Percentiles rank a stretch among this genome's conserved stretches.
These are phyloP conservation scores for Neobulgaria alba DNA, from an alignment of 2,329 filamentous ascomycete genomes.

Conservation along the genomic window DNA sequence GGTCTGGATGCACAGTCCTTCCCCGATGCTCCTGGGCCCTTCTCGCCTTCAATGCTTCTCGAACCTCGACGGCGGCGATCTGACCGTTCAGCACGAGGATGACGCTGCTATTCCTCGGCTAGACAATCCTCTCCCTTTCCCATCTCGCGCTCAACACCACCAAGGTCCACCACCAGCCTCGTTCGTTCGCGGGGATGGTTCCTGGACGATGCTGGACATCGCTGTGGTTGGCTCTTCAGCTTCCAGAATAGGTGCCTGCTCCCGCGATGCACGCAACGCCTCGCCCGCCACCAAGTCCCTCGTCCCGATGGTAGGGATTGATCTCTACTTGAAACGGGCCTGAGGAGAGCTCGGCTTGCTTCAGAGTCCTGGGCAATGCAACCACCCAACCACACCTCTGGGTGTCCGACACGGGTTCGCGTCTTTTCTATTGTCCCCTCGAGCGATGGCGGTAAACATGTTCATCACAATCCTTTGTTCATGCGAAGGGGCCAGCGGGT, in stretches of 20 bases:
- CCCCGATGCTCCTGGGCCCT: too few relatives aligned
- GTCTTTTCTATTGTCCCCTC: too few relatives aligned
- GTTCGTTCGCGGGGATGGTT: background rate
- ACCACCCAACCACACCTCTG: background rate
- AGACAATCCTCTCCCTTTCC: background rate
- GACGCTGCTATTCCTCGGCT: constrained; percentile 1
- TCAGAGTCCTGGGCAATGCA: constrained; percentile 8
- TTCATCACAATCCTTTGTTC: too few relatives aligned
- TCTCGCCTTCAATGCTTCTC: constrained; percentile 8
- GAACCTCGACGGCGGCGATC: constrained; percentile 15
- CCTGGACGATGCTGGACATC: background rate
- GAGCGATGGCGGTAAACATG: too few relatives aligned
- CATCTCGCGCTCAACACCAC: background rate
- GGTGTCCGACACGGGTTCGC: too few relatives aligned
- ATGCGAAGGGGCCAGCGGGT: too few relatives aligned
- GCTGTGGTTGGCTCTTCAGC: constrained; percentile 1
- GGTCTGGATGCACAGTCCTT: too few relatives aligned
- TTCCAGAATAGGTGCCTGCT: constrained; percentile 7
- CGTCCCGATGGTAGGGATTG: constrained; percentile 6
- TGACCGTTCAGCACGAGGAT: constrained; percentile 12
- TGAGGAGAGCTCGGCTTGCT: constrained; percentile 21
- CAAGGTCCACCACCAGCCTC: background rate
- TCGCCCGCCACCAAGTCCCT: constrained; percentile 2
- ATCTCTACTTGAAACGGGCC: constrained; percentile 19
- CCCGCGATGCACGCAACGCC: constrained; percentile 6